Evolutionary conservation across 441 rosid genomes (phyloP).

Genomic region (Melianthus villosus): DNA sequence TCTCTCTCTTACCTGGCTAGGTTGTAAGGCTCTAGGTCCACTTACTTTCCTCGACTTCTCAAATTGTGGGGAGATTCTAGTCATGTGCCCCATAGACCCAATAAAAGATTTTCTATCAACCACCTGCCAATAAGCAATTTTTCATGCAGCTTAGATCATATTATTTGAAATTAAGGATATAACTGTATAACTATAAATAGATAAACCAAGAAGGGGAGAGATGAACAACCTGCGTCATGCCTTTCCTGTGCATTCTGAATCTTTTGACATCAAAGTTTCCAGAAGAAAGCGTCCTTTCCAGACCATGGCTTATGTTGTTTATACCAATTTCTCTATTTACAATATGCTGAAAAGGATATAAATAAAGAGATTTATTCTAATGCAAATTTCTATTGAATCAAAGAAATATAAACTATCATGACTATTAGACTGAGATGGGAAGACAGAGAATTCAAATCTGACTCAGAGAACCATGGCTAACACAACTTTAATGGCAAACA

Average conservation of each 20-base stretch:
- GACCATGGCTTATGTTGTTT: slow-evolving; percentile 39
- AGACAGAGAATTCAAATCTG: too few species aligned
- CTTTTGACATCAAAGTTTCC: slow-evolving; percentile 89
- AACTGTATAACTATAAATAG: too few species aligned
- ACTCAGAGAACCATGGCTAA: too few species aligned
- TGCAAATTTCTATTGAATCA: too few species aligned
- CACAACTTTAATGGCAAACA: too few species aligned
- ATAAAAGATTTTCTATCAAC: slow-evolving; percentile 69
- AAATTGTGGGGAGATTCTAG: slow-evolving; percentile 73
- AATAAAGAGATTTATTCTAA: too few species aligned
- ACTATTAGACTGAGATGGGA: too few species aligned
- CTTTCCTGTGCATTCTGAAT: slow-evolving; percentile 93
- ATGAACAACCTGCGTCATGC: slow-evolving; percentile 83
- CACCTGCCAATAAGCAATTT: slow-evolving; percentile 30
- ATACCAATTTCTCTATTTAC: slow-evolving; percentile 22
- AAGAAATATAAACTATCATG: too few species aligned
- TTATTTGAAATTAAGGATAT: too few species aligned
- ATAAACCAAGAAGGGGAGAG: too few species aligned
- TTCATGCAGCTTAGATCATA: too few species aligned
- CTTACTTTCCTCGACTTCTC: slow-evolving; percentile 98
- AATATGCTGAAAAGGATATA: background rate
- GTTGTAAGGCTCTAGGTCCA: slow-evolving; percentile 98
- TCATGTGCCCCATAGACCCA: slow-evolving; percentile 66
- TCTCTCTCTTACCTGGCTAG: slow-evolving; percentile 60
- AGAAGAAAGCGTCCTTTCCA: slow-evolving; percentile 85